Percentiles rank a stretch among this genome's conserved stretches.
Conservation (phyloP, 331 rosid genomes). For the Arachis monticola region DNA sequence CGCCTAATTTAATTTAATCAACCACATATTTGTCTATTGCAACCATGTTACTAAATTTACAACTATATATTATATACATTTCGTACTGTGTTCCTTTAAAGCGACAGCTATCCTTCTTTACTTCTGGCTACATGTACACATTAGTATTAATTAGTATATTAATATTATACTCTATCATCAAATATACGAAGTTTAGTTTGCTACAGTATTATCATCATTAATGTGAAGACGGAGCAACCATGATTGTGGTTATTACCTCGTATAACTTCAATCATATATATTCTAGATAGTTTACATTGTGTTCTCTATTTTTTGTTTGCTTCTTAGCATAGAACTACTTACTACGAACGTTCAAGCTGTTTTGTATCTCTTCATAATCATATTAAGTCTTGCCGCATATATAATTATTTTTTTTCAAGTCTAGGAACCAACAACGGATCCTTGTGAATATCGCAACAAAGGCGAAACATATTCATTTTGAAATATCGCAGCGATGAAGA, state of each 20-base stretch:
- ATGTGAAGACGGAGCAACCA: not conserved
- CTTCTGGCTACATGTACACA: slow-evolving; percentile 12
- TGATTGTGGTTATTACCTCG: slow-evolving; percentile 1
- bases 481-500: no score
- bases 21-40: not conserved
- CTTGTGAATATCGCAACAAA: no score
- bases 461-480: no score
- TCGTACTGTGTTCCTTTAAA: slow-evolving; percentile 7
- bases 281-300: no score
- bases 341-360: not conserved
- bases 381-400: no score
- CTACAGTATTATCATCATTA: not conserved
- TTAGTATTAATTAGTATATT: not conserved
- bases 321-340: not conserved
- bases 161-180: no score
- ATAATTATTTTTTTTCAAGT: no score
- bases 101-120: not conserved
- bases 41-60: not conserved
- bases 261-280: not conserved
- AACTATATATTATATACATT: no score
- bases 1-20: slow-evolving; percentile 1
- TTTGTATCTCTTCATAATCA: not conserved
- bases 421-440: no score
- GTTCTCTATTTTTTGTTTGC: not conserved
- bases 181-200: not conserved